A percentile compares a stretch with the other conserved stretches of the same genome.
These are phyloP conservation scores for Cryomyces antarcticus DNA, from an alignment of 495 filamentous ascomycete species.

Conservation along the genomic window DNA sequence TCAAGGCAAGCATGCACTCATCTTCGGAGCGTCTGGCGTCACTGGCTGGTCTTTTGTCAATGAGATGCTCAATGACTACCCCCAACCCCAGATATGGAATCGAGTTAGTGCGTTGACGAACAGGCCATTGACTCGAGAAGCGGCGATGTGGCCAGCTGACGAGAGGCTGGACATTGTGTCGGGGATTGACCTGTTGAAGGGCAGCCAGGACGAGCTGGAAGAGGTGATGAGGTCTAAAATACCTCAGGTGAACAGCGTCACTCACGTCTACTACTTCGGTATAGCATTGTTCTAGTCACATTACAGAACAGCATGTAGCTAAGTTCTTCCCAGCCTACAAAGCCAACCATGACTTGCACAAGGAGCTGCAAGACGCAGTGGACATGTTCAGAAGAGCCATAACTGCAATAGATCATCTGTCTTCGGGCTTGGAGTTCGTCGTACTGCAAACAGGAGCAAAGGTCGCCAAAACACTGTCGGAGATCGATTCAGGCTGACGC, in stretches of 20 bases:
- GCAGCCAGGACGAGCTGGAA: slow-evolving; percentile 15
- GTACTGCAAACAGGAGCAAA: slow-evolving; percentile 17
- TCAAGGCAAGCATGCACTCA: slow-evolving; percentile 11
- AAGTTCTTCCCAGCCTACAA: slow-evolving; percentile 13
- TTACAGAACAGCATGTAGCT: neutral
- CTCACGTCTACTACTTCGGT: slow-evolving; percentile 20
- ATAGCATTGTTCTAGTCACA: neutral
- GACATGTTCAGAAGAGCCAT: slow-evolving; percentile 15
- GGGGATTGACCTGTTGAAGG: slow-evolving; percentile 18
- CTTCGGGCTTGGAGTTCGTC: slow-evolving; percentile 10
- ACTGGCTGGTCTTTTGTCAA: slow-evolving; percentile 17
- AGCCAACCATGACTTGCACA: slow-evolving; percentile 10
- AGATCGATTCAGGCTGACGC: too few species aligned
- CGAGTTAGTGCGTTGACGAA: slow-evolving; percentile 18
- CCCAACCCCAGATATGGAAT: slow-evolving; percentile 11
- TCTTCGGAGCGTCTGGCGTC: slow-evolving; percentile 17
- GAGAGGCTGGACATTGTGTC: slow-evolving; percentile 15
- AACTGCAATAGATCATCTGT: slow-evolving; percentile 13
- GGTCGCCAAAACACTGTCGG: too few species aligned
- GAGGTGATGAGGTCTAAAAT: slow-evolving; percentile 9
- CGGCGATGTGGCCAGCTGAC: slow-evolving; percentile 17
- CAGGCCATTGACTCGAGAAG: slow-evolving; percentile 13
- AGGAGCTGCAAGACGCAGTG: slow-evolving; percentile 16
- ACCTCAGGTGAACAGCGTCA: slow-evolving; percentile 14
- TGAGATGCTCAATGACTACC: slow-evolving; percentile 18